These are phyloP conservation scores for Phytophthora hibernalis DNA, from an alignment of 352 stramenopile species.

Conservation along the genomic window DNA sequence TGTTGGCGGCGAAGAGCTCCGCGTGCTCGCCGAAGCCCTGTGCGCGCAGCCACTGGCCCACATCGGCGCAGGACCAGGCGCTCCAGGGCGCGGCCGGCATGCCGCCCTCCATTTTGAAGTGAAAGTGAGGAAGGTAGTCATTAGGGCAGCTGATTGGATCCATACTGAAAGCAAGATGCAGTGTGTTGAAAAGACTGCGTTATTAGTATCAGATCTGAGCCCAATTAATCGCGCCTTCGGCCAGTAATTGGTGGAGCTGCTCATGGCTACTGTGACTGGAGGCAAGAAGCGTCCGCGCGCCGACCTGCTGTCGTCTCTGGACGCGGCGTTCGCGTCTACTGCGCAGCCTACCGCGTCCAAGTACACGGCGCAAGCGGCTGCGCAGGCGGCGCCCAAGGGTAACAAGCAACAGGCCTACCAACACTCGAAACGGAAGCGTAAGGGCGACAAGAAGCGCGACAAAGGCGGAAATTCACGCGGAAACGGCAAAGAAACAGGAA, in stretches of 20 bases:
- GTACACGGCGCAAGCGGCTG: slow-evolving; percentile 71
- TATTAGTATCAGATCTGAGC: slow-evolving; percentile 35
- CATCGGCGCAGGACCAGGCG: slow-evolving; percentile 47
- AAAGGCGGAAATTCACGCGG: slow-evolving; percentile 13
- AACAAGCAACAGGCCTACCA: slow-evolving; percentile 74
- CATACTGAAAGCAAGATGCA: slow-evolving; percentile 10
- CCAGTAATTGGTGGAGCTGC: slow-evolving; percentile 15
- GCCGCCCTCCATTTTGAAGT: slow-evolving; percentile 32
- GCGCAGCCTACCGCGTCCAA: slow-evolving; percentile 54
- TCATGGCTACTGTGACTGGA: slow-evolving; percentile 31
- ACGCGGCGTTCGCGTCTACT: slow-evolving; percentile 65
- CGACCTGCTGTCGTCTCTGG: slow-evolving; percentile 82
- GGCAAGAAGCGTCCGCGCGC: slow-evolving; percentile 70
- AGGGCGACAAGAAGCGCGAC: slow-evolving; percentile 26
- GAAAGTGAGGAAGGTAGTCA: slow-evolving; percentile 24
- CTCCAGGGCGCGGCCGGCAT: slow-evolving; percentile 25
- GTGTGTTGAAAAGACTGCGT: slow-evolving; percentile 14
- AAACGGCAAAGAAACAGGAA: slow-evolving; percentile 8
- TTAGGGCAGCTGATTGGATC: slow-evolving; percentile 4
- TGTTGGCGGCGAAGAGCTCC: slow-evolving; percentile 59
- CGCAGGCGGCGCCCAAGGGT: slow-evolving; percentile 39
- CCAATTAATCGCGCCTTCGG: neutral
- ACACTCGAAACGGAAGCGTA: slow-evolving; percentile 71
- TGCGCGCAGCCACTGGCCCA: slow-evolving; percentile 43
- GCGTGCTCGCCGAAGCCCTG: slow-evolving; percentile 41